Conservation (phyloP, 495 filamentous ascomycete species). For the Opeltia flavorubescens region DNA sequence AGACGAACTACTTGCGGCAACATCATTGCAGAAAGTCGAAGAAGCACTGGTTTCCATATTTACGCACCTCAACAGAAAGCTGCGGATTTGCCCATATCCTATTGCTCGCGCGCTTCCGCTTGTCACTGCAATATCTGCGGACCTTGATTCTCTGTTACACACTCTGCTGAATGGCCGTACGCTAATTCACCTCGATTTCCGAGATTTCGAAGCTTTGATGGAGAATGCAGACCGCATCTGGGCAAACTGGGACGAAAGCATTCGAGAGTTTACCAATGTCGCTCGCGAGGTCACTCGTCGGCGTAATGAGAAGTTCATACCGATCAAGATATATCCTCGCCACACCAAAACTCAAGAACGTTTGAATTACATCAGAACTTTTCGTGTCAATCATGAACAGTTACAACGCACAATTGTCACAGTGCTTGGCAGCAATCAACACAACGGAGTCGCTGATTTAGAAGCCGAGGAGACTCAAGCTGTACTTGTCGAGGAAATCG, state of each 20-base stretch:
- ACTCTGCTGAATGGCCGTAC: slow-evolving; percentile 70
- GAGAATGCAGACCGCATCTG: slow-evolving; percentile 72
- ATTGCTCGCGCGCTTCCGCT: slow-evolving; percentile 81
- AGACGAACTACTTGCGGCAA: slow-evolving; percentile 85
- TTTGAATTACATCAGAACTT: slow-evolving; percentile 82
- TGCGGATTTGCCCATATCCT: slow-evolving; percentile 88
- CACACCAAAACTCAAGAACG: slow-evolving; percentile 80
- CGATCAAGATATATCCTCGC: slow-evolving; percentile 80
- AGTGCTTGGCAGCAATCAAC: slow-evolving; percentile 64
- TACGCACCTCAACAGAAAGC: slow-evolving; percentile 86
- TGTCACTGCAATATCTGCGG: slow-evolving; percentile 95
- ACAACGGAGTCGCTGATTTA: slow-evolving; percentile 29
- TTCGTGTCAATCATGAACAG: slow-evolving; percentile 93
- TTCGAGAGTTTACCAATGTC: slow-evolving; percentile 95
- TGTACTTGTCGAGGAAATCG: slow-evolving; percentile 78
- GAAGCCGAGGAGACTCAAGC: slow-evolving; percentile 36
- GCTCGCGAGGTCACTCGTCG: slow-evolving; percentile 84
- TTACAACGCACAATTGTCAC: slow-evolving; percentile 90
- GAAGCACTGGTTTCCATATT: slow-evolving; percentile 83
- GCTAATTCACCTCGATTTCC: slow-evolving; percentile 81
- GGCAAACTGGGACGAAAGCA: slow-evolving; percentile 81
- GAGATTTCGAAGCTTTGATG: slow-evolving; percentile 78
- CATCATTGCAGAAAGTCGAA: slow-evolving; percentile 76
- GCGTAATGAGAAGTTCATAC: slow-evolving; percentile 91
- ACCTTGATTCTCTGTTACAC: slow-evolving; percentile 77